These are phyloP conservation scores for Ophiocordyceps camponoti-leonardi DNA, from an alignment of 2,329 filamentous ascomycete species.

Conservation along the genomic window DNA sequence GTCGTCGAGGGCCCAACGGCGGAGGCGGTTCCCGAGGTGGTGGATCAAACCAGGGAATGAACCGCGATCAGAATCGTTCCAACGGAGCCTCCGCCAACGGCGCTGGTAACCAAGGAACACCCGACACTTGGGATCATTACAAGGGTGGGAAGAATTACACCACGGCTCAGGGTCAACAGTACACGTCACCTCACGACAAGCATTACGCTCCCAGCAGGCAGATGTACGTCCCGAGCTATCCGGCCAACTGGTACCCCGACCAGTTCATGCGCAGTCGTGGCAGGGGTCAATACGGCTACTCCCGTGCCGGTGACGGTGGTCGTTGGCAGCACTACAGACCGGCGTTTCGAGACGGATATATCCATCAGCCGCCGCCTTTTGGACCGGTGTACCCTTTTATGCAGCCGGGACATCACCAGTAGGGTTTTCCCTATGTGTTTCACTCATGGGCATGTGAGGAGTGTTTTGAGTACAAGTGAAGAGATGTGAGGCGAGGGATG, in stretches of 20 bases:
- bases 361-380: background rate
- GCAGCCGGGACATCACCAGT: background rate
- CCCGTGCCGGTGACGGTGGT: conserved; percentile 1
- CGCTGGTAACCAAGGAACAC: background rate
- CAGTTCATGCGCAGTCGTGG: conserved; percentile 7
- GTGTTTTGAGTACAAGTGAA: too few relatives aligned
- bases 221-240: background rate
- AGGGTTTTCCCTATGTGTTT: background rate
- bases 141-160: background rate
- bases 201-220: background rate
- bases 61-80: background rate
- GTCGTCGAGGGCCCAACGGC: background rate
- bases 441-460: too few relatives aligned
- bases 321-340: conserved; percentile 1
- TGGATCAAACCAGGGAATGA: background rate
- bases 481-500: too few relatives aligned
- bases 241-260: conserved; percentile 2
- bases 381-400: background rate
- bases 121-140: background rate
- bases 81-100: background rate
- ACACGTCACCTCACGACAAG: background rate
- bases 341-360: background rate
- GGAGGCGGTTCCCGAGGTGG: background rate
- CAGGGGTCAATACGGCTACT: background rate
- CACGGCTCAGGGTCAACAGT: background rate